A percentile compares a stretch with the other conserved stretches of the same genome.
These are phyloP conservation scores for Pachyrhizus erosus DNA, from an alignment of 306 rosid genomes.

Conservation along the genomic window DNA sequence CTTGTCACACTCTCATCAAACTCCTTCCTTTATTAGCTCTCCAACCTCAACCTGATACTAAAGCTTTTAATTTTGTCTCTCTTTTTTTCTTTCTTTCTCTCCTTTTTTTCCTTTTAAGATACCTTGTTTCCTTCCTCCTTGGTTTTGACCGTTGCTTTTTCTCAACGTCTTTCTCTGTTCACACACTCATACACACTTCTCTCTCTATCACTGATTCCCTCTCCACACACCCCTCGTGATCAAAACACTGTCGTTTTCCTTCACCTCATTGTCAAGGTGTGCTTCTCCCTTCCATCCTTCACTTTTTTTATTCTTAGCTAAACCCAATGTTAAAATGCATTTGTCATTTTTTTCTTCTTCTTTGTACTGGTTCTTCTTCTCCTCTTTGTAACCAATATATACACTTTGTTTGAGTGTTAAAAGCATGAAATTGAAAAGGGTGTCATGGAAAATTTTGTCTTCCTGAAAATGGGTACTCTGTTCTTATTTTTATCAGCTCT, in stretches of 20 bases:
- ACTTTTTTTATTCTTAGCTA: background rate
- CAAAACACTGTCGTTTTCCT: conserved; percentile 52
- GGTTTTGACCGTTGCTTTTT: conserved; percentile 86
- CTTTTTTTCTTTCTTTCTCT: background rate
- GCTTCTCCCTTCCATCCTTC: conserved; percentile 33
- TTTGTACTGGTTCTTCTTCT: conserved; percentile 12
- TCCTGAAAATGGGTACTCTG: conserved; percentile 35
- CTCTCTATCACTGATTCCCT: conserved; percentile 46
- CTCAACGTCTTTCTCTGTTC: conserved; percentile 65
- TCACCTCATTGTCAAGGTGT: conserved; percentile 54
- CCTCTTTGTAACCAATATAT: background rate
- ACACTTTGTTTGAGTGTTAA: background rate
- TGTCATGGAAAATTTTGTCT: conserved; percentile 14
- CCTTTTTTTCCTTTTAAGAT: background rate
- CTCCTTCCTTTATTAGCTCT: conserved; percentile 50
- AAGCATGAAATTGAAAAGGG: background rate
- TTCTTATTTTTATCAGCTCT: conserved; percentile 23
- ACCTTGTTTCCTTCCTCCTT: conserved; percentile 26
- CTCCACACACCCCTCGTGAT: conserved; percentile 39
- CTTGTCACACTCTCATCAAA: conserved; percentile 50
- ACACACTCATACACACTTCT: conserved; percentile 32
- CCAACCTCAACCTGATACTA: conserved; percentile 49
- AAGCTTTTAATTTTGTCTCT: conserved; percentile 45
- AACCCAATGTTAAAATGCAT: background rate
- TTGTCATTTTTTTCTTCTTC: background rate